phyloP scores from a whole-genome alignment of 2,329 filamentous ascomycete genomes.

The Acrocalymma vagum region DNA sequence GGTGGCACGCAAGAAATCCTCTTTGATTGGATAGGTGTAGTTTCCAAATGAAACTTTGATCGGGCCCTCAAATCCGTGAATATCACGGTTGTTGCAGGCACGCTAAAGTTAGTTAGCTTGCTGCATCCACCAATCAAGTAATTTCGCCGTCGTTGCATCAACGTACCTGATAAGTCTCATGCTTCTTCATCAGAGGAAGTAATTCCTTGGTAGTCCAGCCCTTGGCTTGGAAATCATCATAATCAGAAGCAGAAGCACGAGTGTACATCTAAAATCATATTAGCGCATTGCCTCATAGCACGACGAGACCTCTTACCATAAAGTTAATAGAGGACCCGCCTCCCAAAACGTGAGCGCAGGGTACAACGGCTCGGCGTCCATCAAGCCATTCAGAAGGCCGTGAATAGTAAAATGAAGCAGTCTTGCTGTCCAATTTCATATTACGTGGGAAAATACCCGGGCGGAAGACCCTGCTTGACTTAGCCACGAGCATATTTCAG shows the following conservation, averaged over 20 bases:
- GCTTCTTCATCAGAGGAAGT: constrained; percentile 79
- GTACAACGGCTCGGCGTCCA: constrained; percentile 77
- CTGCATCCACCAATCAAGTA: too few species aligned
- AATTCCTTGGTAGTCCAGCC: constrained; percentile 82
- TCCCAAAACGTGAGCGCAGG: constrained; percentile 75
- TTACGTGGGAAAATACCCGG: constrained; percentile 81
- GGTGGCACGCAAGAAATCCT: constrained; percentile 77
- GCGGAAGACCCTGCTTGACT: constrained; percentile 73
- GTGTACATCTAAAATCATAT: constrained; percentile 69
- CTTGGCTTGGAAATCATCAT: constrained; percentile 81
- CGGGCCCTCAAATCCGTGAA: constrained; percentile 80
- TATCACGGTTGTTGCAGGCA: constrained; percentile 62
- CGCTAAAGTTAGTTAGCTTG: too few species aligned
- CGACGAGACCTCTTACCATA: constrained; percentile 61
- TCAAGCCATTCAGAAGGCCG: constrained; percentile 76
- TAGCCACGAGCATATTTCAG: too few species aligned
- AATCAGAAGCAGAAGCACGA: constrained; percentile 74
- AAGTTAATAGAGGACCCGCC: constrained; percentile 81
- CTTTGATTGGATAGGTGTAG: constrained; percentile 82
- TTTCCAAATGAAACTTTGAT: constrained; percentile 84
- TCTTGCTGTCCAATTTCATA: constrained; percentile 83
- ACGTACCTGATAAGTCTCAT: constrained; percentile 74
- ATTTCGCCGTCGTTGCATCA: too few species aligned
- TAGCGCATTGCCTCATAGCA: not conserved
- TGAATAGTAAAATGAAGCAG: constrained; percentile 82